phyloP scores from a whole-genome alignment of 2,329 filamentous ascomycete genomes.

The Aspergillus tubingensis region DNA sequence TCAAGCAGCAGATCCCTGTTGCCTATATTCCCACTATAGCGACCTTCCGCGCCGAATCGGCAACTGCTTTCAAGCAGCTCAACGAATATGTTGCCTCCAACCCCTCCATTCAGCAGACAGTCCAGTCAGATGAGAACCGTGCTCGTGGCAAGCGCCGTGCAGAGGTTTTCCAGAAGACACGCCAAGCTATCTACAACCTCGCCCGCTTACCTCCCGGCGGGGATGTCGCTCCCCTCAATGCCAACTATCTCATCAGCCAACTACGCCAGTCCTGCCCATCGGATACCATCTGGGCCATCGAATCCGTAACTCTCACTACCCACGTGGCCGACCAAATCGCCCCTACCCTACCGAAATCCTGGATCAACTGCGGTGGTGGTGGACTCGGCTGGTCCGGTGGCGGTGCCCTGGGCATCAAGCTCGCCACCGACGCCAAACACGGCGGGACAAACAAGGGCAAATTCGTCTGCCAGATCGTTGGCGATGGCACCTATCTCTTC shows the following conservation, averaged over 20 bases:
- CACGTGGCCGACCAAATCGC: conserved; percentile 72
- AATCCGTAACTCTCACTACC: conserved; percentile 72
- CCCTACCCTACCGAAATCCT: conserved; percentile 67
- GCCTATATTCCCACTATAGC: conserved; percentile 69
- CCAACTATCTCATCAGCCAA: conserved; percentile 58
- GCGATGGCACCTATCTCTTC: conserved; percentile 69
- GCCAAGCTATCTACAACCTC: conserved; percentile 61
- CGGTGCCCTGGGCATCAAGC: conserved; percentile 72
- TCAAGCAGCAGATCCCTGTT: conserved; percentile 73
- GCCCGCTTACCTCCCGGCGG: conserved; percentile 56
- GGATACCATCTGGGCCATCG: conserved; percentile 74
- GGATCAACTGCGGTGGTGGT: conserved; percentile 80
- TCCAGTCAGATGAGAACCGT: conserved; percentile 44
- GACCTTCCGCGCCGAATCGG: conserved; percentile 67
- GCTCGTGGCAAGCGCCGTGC: conserved; percentile 59
- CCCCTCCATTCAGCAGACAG: conserved; percentile 44
- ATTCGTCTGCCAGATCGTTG: conserved; percentile 66
- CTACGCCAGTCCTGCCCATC: conserved; percentile 59
- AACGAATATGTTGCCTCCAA: conserved; percentile 59
- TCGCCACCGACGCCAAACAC: conserved; percentile 60
- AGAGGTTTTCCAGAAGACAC: conserved; percentile 58
- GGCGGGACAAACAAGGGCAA: conserved; percentile 55
- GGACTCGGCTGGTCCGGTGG: conserved; percentile 81
- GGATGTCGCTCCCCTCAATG: conserved; percentile 63
- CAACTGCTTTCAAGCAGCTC: conserved; percentile 69